Base-by-base conservation (phyloP, 805 yeast genomes). In the Candida multigemmis region DNA sequence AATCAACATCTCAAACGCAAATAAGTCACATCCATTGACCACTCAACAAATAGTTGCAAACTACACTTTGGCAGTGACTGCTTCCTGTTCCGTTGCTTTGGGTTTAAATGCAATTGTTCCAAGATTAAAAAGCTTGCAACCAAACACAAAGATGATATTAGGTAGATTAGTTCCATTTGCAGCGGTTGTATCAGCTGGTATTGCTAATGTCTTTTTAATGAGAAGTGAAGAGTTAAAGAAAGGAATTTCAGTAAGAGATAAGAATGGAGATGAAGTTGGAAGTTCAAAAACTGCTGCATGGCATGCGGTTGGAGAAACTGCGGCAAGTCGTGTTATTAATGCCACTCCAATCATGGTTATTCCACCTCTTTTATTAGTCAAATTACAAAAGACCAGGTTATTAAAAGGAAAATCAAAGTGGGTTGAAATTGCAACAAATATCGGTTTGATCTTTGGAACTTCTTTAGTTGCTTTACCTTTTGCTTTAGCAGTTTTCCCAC, bases 301-400 rank as follows among this genome's bases (percentile, higher is more conserved):
- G 25, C 68, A 77, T 35, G 99, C 99, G 0, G 98, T 91, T 24
- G 96, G 94, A 14, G 97, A 91, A 56, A 91, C 99, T 7, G 97
- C 96, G 3, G 75, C 87, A 17, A 82, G 94, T 23, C 67, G 99
- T 48, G 95, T 91, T 23, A 81, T 89, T 41, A 91, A 86, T 44
- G 96, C 97, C 11, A 82, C 98, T 0, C 99, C 99, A 12, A 71
- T 91, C 42, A 91, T 91, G 99, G 98, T 83, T 12, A 53, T 91
- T 5, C 98, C 99, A 2, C 96, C 99, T 3, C 66, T 91, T 42
- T 46, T 84, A 15, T 66, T 91, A 22, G 85, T 86, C 24, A 72
- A 66, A 49, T 61, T 91, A 37, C 96, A 91, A 57, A 71, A 68
- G 38, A 66, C 57, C 6, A 40, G 77, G 1, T 46, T 77, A 11